A percentile compares a stretch with the other conserved stretches of the same genome.
Conservation (phyloP, 768 basidiomycete genomes). For the Mycena belliarum region DNA sequence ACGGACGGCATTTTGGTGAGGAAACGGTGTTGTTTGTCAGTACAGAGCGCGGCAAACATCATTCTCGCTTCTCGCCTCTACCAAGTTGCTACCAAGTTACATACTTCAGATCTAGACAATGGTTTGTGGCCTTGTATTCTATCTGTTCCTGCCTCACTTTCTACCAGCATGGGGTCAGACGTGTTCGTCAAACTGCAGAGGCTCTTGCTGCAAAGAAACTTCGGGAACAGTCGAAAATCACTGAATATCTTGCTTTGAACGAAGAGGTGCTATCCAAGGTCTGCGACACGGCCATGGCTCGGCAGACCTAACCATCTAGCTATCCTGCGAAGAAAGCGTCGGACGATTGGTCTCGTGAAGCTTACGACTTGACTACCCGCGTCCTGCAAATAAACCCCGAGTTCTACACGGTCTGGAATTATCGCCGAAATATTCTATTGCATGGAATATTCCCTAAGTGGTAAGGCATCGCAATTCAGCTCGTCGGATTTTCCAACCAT, state of each 20-base stretch:
- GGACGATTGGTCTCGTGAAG: conserved; percentile 69
- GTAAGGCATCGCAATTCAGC: conserved; percentile 37
- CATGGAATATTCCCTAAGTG: conserved; percentile 67
- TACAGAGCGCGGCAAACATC: background rate
- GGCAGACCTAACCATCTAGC: conserved; percentile 3
- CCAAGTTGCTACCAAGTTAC: too few species aligned
- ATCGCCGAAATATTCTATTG: conserved; percentile 77
- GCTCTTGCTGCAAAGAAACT: conserved; percentile 66
- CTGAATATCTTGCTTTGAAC: conserved; percentile 70
- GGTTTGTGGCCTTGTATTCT: conserved; percentile 20
- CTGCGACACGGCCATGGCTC: conserved; percentile 26
- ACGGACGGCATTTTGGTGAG: conserved; percentile 54
- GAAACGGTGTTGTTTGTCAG: background rate
- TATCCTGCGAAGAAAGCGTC: conserved; percentile 58
- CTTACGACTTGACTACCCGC: conserved; percentile 74
- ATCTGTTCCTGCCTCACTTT: conserved; percentile 6
- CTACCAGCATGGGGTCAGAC: conserved; percentile 71
- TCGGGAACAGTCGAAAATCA: conserved; percentile 75
- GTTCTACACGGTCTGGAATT: conserved; percentile 97
- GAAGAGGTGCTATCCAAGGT: conserved; percentile 67
- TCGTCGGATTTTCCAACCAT: background rate
- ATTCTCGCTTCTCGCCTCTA: background rate
- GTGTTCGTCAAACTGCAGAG: conserved; percentile 56
- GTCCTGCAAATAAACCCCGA: conserved; percentile 89
- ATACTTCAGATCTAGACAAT: too few species aligned